These are phyloP conservation scores for Gonapodya prolifera DNA, from an alignment of 192 early-diverging fungal species.

Conservation along the genomic window DNA sequence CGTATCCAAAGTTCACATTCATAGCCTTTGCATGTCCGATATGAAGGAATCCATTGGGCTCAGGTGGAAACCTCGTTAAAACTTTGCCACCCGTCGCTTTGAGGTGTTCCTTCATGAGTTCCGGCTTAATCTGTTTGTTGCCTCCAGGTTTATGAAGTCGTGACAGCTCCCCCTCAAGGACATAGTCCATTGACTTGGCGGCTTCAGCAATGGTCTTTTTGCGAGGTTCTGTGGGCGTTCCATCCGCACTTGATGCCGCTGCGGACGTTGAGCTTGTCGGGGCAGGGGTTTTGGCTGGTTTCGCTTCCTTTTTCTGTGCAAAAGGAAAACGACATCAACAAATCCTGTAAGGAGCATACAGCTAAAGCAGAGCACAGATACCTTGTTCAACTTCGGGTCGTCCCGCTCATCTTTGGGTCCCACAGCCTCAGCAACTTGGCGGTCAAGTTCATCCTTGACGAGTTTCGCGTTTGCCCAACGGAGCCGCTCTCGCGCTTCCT, in stretches of 20 bases:
- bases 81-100: constrained; percentile 81
- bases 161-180: constrained; percentile 87
- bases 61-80: constrained; percentile 97
- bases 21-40: constrained; percentile 99
- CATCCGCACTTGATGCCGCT: constrained; percentile 17
- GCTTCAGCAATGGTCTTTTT: constrained; percentile 31
- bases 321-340: neutral
- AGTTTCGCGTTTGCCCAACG: constrained; percentile 81
- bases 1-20: constrained; percentile 99
- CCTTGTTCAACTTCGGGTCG: constrained; percentile 39
- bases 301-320: constrained; percentile 53
- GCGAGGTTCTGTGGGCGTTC: constrained; percentile 14
- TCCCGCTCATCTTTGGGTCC: constrained; percentile 99
- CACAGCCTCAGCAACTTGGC: constrained; percentile 64
- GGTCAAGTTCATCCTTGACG: constrained; percentile 82
- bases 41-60: constrained; percentile 97
- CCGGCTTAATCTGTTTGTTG: constrained; percentile 89
- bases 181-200: constrained; percentile 35
- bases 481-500: constrained; percentile 43
- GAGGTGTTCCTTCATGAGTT: constrained; percentile 81
- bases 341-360: constrained; percentile 9
- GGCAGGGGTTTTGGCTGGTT: constrained; percentile 12
- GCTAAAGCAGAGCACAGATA: constrained; percentile 18
- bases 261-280: constrained; percentile 14
- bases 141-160: constrained; percentile 88